phyloP scores from a whole-genome alignment of 2,329 filamentous ascomycete species.

The Phaeosphaeria sp. region DNA sequence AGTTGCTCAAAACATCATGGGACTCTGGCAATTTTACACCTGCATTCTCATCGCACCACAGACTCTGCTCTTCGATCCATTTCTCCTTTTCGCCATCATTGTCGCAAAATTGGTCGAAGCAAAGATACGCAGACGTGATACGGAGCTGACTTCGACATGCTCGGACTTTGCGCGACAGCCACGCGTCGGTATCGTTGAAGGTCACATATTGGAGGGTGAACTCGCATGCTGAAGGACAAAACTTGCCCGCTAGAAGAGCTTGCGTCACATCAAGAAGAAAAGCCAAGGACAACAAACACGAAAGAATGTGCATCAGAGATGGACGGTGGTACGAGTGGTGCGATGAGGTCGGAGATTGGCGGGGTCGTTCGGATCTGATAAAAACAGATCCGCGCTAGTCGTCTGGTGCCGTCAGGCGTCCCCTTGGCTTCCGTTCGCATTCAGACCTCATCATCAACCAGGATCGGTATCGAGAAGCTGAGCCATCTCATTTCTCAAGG shows the following conservation, averaged over 20 bases:
- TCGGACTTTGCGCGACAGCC: constrained; percentile 32
- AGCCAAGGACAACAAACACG: constrained; percentile 10
- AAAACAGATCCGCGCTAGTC: not conserved
- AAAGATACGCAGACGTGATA: constrained; percentile 38
- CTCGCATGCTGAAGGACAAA: constrained; percentile 40
- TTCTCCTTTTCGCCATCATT: constrained; percentile 15
- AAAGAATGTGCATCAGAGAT: constrained; percentile 25
- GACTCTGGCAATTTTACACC: constrained; percentile 34
- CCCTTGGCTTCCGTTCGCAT: not conserved
- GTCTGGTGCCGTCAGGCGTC: not conserved
- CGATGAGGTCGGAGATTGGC: constrained; percentile 21
- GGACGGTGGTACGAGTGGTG: constrained; percentile 9
- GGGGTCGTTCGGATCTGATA: constrained; percentile 32
- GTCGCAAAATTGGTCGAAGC: constrained; percentile 33
- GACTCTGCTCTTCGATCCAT: constrained; percentile 26
- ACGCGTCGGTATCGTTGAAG: constrained; percentile 41
- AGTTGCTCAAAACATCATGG: constrained; percentile 30
- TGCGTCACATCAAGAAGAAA: constrained; percentile 11
- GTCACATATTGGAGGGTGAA: constrained; percentile 36
- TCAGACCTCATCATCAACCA: not conserved
- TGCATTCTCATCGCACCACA: constrained; percentile 30
- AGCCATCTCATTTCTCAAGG: not conserved
- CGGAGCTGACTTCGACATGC: constrained; percentile 35
- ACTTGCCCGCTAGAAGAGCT: constrained; percentile 28
- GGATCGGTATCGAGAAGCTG: not conserved